Conservation (phyloP, 2,329 filamentous ascomycete species). For the Hypoxylon sp. region DNA sequence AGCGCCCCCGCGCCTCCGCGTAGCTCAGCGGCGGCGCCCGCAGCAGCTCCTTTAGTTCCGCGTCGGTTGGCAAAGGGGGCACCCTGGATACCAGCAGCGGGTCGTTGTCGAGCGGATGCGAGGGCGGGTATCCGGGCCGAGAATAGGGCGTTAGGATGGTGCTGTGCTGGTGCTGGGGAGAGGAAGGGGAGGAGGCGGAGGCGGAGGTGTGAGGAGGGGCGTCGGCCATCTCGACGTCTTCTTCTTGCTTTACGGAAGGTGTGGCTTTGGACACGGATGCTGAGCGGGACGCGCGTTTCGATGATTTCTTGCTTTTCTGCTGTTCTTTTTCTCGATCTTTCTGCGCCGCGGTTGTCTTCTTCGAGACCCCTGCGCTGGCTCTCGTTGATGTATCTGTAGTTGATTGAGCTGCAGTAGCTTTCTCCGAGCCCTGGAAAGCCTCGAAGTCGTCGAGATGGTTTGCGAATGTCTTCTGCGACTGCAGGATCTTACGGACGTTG, state of each 20-base stretch:
- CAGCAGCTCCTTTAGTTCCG: slow-evolving; percentile 75
- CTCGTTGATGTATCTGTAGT: slow-evolving; percentile 48
- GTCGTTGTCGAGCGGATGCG: slow-evolving; percentile 67
- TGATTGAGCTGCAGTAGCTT: slow-evolving; percentile 52
- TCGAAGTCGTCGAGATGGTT: slow-evolving; percentile 87
- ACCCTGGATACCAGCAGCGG: slow-evolving; percentile 71
- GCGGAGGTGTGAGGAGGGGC: slow-evolving; percentile 44
- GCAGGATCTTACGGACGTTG: slow-evolving; percentile 81
- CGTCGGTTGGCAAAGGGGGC: slow-evolving; percentile 70
- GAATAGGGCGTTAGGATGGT: slow-evolving; percentile 45
- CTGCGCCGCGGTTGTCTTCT: neutral
- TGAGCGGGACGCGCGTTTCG: slow-evolving; percentile 26
- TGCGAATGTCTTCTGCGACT: slow-evolving; percentile 85
- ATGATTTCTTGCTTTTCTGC: slow-evolving; percentile 17
- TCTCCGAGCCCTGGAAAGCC: slow-evolving; percentile 67
- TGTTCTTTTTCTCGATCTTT: slow-evolving; percentile 12
- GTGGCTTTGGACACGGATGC: slow-evolving; percentile 34
- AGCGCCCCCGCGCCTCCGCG: slow-evolving; percentile 70
- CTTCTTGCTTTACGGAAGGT: slow-evolving; percentile 43
- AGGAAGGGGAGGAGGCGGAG: neutral
- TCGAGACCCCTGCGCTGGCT: neutral
- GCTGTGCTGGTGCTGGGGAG: slow-evolving; percentile 48
- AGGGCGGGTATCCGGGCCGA: slow-evolving; percentile 44
- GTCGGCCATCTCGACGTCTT: slow-evolving; percentile 61
- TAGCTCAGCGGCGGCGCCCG: slow-evolving; percentile 77